phyloP scores from a whole-genome alignment of 2,329 filamentous ascomycete species.

The Hypoxylon sp. region DNA sequence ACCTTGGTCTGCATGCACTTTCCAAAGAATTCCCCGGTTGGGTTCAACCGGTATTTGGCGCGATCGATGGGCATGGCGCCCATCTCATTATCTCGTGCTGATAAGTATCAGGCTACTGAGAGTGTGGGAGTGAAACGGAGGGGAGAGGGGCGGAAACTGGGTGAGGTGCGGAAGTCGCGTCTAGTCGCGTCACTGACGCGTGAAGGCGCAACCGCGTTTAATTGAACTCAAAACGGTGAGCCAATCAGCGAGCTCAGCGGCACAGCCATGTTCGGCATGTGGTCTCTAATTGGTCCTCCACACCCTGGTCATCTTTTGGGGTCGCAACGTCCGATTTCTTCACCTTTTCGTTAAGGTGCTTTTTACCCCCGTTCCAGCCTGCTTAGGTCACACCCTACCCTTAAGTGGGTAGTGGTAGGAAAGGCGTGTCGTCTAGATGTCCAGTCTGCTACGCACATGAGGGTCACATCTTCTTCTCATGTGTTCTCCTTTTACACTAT shows the following conservation, averaged over 20 bases:
- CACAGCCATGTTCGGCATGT: constrained; percentile 25
- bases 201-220: constrained; percentile 38
- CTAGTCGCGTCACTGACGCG: constrained; percentile 43
- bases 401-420: no score
- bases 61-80: constrained; percentile 28
- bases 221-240: constrained; percentile 25
- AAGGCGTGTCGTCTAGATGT: constrained; percentile 1
- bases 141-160: constrained; percentile 13
- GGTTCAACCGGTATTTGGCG: constrained; percentile 33
- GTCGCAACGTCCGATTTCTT: constrained; percentile 32
- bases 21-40: constrained; percentile 39
- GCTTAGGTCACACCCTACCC: constrained; percentile 22
- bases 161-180: constrained; percentile 29
- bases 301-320: constrained; percentile 23
- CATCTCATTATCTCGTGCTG: constrained; percentile 17
- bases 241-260: constrained; percentile 34
- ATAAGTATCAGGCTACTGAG: constrained; percentile 9
- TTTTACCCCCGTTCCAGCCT: constrained; percentile 9
- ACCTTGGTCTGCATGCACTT: constrained; percentile 32
- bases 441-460: constrained; percentile 5
- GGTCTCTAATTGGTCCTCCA: constrained; percentile 26
- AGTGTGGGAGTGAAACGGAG: constrained; percentile 5
- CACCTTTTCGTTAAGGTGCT: neutral
- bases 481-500: constrained; percentile 11
- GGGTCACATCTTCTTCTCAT: constrained; percentile 18